Conservation (phyloP, 352 stramenopile species). For the Phytophthora nicotianae region DNA sequence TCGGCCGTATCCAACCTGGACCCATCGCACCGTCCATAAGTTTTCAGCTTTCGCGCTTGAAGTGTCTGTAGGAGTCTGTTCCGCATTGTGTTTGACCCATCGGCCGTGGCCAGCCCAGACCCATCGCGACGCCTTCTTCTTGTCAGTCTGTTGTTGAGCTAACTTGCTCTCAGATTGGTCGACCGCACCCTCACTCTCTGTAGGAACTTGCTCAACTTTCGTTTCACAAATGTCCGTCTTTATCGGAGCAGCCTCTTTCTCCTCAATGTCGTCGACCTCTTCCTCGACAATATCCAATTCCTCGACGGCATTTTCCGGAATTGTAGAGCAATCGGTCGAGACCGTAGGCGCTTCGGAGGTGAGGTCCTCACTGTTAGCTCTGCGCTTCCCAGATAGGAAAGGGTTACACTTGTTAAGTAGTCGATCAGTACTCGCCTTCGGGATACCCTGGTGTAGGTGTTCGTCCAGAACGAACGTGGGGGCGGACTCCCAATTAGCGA, state of each 20-base stretch:
- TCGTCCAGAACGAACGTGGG: slow-evolving; percentile 32
- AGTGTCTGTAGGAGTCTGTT: neutral
- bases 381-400: slow-evolving; percentile 34
- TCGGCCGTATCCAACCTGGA: slow-evolving; percentile 21
- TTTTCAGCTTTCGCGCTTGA: slow-evolving; percentile 3
- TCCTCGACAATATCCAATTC: slow-evolving; percentile 23
- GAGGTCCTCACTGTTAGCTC: slow-evolving; percentile 29
- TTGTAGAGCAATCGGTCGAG: slow-evolving; percentile 30
- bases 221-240: neutral
- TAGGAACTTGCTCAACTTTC: neutral
- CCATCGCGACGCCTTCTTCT: slow-evolving; percentile 18
- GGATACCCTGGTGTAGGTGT: slow-evolving; percentile 12
- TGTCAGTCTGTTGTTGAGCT: neutral
- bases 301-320: slow-evolving; percentile 20
- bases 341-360: slow-evolving; percentile 32
- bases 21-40: slow-evolving; percentile 15
- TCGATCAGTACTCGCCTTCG: slow-evolving; percentile 20
- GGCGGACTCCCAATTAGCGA: slow-evolving; percentile 37
- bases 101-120: slow-evolving; percentile 21
- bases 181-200: neutral
- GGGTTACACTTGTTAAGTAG: slow-evolving; percentile 43
- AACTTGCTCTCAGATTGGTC: neutral
- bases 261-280: slow-evolving; percentile 7
- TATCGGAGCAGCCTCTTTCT: slow-evolving; percentile 2
- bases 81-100: slow-evolving; percentile 13